Conservation (phyloP, 306 rosid genomes). For the Malus asiatica region DNA sequence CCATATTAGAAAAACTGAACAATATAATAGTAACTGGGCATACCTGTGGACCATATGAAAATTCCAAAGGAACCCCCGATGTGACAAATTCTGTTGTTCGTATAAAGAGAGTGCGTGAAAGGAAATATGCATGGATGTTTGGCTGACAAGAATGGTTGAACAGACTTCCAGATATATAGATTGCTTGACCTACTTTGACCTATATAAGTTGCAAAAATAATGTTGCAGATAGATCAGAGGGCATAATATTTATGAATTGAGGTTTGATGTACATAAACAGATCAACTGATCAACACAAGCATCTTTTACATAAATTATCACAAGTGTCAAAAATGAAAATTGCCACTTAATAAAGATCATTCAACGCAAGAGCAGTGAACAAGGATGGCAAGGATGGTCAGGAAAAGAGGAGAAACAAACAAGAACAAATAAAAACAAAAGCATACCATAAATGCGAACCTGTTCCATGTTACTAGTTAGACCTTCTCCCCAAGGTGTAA, state of each 20-base stretch:
- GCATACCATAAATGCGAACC: conserved; percentile 36
- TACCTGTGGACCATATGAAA: conserved; percentile 97
- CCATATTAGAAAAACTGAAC: not conserved
- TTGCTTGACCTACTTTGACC: conserved; percentile 86
- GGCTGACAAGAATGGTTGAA: conserved; percentile 92
- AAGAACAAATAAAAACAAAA: not conserved
- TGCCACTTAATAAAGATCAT: not conserved
- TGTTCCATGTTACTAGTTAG: conserved; percentile 72
- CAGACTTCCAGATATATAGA: conserved; percentile 67
- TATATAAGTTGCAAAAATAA: conserved; percentile 29
- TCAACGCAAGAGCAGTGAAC: not conserved
- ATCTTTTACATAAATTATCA: not conserved
- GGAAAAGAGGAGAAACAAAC: not conserved
- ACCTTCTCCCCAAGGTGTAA: conserved; percentile 22
- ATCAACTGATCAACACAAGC: not conserved
- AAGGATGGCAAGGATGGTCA: not conserved
- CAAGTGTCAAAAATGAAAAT: not conserved
- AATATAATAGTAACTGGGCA: not conserved
- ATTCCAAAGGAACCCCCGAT: conserved; percentile 56
- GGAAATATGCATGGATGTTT: conserved; percentile 71
- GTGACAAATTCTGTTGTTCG: conserved; percentile 55
- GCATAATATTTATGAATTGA: not conserved
- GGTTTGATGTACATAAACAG: not conserved
- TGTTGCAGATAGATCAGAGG: conserved; percentile 10
- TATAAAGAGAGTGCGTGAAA: conserved; percentile 59